Conservation (phyloP, 352 stramenopile species). For the Phytophthora europaea region DNA sequence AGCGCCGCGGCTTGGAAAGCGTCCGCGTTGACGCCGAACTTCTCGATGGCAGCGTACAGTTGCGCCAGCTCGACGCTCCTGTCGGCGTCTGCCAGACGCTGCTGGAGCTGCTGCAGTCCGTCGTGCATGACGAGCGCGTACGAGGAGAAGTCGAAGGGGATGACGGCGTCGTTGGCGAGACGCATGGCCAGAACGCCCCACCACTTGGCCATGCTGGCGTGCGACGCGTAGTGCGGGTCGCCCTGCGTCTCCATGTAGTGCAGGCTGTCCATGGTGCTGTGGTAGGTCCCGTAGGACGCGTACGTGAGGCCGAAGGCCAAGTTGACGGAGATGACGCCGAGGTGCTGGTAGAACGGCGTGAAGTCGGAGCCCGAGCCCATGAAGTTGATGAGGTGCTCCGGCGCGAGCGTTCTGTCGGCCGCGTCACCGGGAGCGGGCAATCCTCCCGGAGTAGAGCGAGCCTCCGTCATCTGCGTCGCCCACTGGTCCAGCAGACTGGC, state of each 20-base stretch:
- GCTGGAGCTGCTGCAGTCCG: slow-evolving; percentile 32
- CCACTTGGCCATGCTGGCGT: slow-evolving; percentile 58
- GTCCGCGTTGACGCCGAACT: slow-evolving; percentile 41
- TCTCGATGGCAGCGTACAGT: slow-evolving; percentile 33
- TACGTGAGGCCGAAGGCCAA: slow-evolving; percentile 55
- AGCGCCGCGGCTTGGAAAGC: slow-evolving; percentile 32
- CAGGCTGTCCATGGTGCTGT: slow-evolving; percentile 88
- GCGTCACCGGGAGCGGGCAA: slow-evolving; percentile 38
- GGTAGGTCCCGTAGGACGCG: slow-evolving; percentile 76
- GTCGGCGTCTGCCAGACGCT: slow-evolving; percentile 14
- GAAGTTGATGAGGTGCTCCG: slow-evolving; percentile 58
- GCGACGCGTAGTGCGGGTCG: slow-evolving; percentile 64
- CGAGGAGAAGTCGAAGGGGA: slow-evolving; percentile 64
- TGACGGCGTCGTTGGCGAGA: slow-evolving; percentile 48
- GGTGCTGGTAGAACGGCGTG: slow-evolving; percentile 87
- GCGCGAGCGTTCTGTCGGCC: slow-evolving; percentile 43
- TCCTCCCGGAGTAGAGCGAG: slow-evolving; percentile 31
- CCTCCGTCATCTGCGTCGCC: slow-evolving; percentile 30
- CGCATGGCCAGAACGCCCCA: slow-evolving; percentile 65
- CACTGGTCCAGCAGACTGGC: slow-evolving; percentile 48
- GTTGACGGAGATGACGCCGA: slow-evolving; percentile 85
- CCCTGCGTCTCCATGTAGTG: slow-evolving; percentile 67
- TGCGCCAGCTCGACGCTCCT: slow-evolving; percentile 11
- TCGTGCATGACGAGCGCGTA: slow-evolving; percentile 59
- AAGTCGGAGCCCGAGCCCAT: slow-evolving; percentile 77